Percentiles rank a stretch among this genome's conserved stretches.
These are phyloP conservation scores for Podospora appendiculata DNA, from an alignment of 495 filamentous ascomycete genomes.

Conservation along the genomic window DNA sequence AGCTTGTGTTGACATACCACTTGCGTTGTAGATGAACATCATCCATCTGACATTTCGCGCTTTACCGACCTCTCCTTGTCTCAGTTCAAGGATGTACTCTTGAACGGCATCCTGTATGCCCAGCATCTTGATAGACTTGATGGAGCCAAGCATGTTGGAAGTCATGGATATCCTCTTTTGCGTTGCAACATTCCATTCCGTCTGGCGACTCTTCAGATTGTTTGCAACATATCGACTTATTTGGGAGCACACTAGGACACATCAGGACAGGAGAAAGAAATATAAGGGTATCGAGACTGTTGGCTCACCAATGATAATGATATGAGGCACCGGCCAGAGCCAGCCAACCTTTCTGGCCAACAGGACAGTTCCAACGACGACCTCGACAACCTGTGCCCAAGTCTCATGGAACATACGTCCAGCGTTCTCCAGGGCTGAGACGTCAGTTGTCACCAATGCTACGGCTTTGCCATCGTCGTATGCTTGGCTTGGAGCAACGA, in stretches of 20 bases:
- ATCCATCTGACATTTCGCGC: conserved; percentile 47
- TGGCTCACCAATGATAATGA: conserved; percentile 45
- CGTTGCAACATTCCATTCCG: conserved; percentile 44
- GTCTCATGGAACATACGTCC: conserved; percentile 32
- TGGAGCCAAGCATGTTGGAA: conserved; percentile 43
- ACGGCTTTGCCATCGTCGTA: conserved; percentile 45
- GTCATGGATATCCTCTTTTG: conserved; percentile 45
- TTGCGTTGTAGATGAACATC: conserved; percentile 34
- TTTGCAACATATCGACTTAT: conserved; percentile 39
- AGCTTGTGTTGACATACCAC: conserved; percentile 18
- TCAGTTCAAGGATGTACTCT: conserved; percentile 38
- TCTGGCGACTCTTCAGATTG: conserved; percentile 38
- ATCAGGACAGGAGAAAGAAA: no score
- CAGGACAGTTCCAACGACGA: conserved; percentile 51
- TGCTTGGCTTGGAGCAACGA: conserved; percentile 31
- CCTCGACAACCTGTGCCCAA: conserved; percentile 49
- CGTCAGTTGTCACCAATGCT: conserved; percentile 53
- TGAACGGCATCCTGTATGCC: conserved; percentile 40
- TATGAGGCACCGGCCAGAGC: conserved; percentile 46
- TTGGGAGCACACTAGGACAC: conserved; percentile 26
- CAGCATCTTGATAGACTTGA: conserved; percentile 58
- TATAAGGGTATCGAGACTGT: not conserved
- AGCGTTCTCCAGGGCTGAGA: conserved; percentile 17
- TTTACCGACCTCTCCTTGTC: conserved; percentile 48
- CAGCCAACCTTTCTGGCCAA: conserved; percentile 50